Base-by-base conservation (phyloP, 2,329 filamentous ascomycete species). In the Basipetospora chlamydospora region DNA sequence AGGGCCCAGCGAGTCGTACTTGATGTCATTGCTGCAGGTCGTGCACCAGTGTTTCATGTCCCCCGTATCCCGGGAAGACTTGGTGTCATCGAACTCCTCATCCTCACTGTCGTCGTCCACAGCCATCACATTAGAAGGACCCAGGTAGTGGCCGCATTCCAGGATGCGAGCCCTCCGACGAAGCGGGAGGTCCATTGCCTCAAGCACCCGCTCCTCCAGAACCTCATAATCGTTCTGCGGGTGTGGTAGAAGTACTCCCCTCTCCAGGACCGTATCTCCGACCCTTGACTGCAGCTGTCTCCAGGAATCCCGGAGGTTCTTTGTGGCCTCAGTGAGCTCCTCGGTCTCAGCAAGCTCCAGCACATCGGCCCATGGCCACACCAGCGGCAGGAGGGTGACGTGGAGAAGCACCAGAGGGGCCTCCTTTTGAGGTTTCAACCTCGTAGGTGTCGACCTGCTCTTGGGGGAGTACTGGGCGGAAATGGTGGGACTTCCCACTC, bases 211-310 rank as follows among this genome's bases (percentile, higher is more conserved):
- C 57, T 87, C 82, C 56, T 88, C 80, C 0, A 90, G 66, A 39
- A 84, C 59, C 53, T 87, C 82, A 48, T 82, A 88, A 51, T 87
- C 82, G 39, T 79, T 78, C 45, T 82, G 73, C 1, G 83, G 83
- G 50, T 90, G 84, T 2, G 80, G 73, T 6, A 90, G 66, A 29
- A 90, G 60, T 23, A 90, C 67, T 3, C 80, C 83, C 16, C 83
- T 69, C 49, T 81, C 70, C 43, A 81, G 66, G 9, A 86, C 73
- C 0, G 80, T 83, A 35, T 85, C 80, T 2, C 73, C 74, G 4
- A 83, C 63, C 40, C 80, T 77, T 37, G 81, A 76, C 44, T 77
- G 73, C 3, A 88, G 60, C 40, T 79, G 60, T 31, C 70, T 68
- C 70, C 76, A 82, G 22, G 73, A 72, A 42, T 75, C 70, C 18